Base-by-base conservation (phyloP, 140 eudicot species). In the Oenanthe javanica region DNA sequence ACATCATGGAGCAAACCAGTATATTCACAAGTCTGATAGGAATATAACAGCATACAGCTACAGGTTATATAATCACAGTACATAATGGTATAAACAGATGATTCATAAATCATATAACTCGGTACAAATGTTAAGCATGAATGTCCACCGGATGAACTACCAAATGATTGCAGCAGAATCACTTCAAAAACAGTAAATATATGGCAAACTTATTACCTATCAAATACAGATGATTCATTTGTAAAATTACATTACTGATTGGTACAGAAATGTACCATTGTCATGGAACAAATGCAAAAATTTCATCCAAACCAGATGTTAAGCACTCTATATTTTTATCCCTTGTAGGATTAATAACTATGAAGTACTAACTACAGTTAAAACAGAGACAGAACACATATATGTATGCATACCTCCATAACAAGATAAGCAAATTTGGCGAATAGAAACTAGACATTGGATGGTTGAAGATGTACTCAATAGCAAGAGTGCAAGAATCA, bases 401-500 rank as follows among this genome's bases (percentile, higher is more conserved):
- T 38, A 48, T 57, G 75, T 47, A 23, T 67, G 52, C 38, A 67
- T 38, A 66, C 19, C 49, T 15, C 71, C 23, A 12, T 13, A 47
- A 75, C 47, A 71, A 11, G 9, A 31, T n/a, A 23, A 16, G 40
- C 38, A 31, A 27, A 8, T 19, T 16, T 0, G 27, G 52, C 3
- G 7, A 64, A 9, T 76, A 55, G 82, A 72, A 36, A 36, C 42
- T 86, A 81, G 96, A 84, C 97, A 93, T 82, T 52, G 96, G 97
- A 77, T 93, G 97, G 85, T 86, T 89, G 79, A 82, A 82, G 69
- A 93, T 84, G 73, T 93, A 93, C 90, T 91, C 96, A 45, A 89
- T 88, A n/a, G 98, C 98, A 84, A 89, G 91, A 13, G 85, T 86
- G 50, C 87, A 83, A 2, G 98, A 92, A 84, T 89, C 94, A 4